Conservation (phyloP, 2,329 filamentous ascomycete species). For the Microsporum canis region DNA sequence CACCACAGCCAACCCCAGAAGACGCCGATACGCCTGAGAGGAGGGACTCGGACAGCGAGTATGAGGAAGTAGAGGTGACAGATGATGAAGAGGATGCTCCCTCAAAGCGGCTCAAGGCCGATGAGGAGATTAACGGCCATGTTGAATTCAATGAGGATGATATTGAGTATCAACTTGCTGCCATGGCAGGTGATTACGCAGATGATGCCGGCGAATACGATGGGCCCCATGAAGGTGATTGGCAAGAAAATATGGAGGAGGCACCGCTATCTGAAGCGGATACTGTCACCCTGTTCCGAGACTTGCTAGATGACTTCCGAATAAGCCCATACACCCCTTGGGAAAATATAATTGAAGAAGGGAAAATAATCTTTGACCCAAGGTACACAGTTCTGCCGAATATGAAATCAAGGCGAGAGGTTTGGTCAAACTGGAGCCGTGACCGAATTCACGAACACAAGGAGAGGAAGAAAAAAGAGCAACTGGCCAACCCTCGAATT, state of each 20-base stretch:
- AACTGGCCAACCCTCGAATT: conserved; percentile 72
- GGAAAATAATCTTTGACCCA: conserved; percentile 68
- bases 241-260: conserved; percentile 56
- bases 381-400: conserved; percentile 75
- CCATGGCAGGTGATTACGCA: conserved; percentile 78
- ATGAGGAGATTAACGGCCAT: conserved; percentile 37
- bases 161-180: conserved; percentile 80
- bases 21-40: conserved; percentile 12
- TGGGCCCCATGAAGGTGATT: conserved; percentile 41
- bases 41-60: conserved; percentile 49
- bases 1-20: conserved; percentile 5
- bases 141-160: conserved; percentile 90
- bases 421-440: conserved; percentile 72
- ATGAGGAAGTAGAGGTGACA: conserved; percentile 66
- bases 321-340: conserved; percentile 84
- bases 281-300: conserved; percentile 65
- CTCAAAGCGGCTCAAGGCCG: conserved; percentile 43
- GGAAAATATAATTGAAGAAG: conserved; percentile 79
- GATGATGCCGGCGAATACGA: conserved; percentile 68
- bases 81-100: conserved; percentile 44
- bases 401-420: conserved; percentile 69
- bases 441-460: conserved; percentile 63
- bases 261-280: conserved; percentile 63
- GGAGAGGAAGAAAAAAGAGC: conserved; percentile 60
- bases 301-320: conserved; percentile 68